Percentiles rank a stretch among this genome's conserved stretches.
Conservation (phyloP, 1,284 basidiomycete genomes). For the Hemileia vastatrix region DNA sequence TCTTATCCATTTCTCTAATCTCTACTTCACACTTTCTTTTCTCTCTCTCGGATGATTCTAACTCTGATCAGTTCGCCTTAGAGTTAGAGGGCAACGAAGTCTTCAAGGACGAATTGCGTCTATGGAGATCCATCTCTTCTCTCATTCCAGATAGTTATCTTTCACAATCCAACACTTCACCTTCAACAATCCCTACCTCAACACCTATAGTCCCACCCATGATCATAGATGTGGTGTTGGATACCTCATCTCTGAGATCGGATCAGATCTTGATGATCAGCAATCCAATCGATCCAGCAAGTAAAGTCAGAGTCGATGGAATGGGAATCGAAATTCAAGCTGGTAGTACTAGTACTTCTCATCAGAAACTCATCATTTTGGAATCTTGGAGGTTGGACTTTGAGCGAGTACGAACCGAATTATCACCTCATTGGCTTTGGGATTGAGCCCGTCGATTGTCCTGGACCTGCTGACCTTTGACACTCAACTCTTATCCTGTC, state of each 20-base stretch:
- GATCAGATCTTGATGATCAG: constrained; percentile 38
- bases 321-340: neutral
- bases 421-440: neutral
- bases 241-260: constrained; percentile 32
- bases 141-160: constrained; percentile 20
- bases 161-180: constrained; percentile 19
- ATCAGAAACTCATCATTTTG: constrained; percentile 1
- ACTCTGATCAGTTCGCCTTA: constrained; percentile 43
- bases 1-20: neutral
- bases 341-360: neutral
- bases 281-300: constrained; percentile 24
- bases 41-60: neutral
- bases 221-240: constrained; percentile 43
- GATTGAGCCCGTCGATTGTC: constrained; percentile 24
- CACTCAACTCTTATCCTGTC: constrained; percentile 18
- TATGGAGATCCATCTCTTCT: constrained; percentile 39
- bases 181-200: neutral
- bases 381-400: neutral
- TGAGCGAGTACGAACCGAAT: neutral
- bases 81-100: constrained; percentile 41
- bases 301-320: constrained; percentile 28
- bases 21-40: neutral
- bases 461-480: constrained; percentile 34
- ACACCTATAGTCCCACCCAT: constrained; percentile 34
- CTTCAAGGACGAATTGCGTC: constrained; percentile 41